Evolutionary conservation across 2,329 filamentous ascomycete genomes (phyloP).

Genomic region (Elsinoe necatrix): DNA sequence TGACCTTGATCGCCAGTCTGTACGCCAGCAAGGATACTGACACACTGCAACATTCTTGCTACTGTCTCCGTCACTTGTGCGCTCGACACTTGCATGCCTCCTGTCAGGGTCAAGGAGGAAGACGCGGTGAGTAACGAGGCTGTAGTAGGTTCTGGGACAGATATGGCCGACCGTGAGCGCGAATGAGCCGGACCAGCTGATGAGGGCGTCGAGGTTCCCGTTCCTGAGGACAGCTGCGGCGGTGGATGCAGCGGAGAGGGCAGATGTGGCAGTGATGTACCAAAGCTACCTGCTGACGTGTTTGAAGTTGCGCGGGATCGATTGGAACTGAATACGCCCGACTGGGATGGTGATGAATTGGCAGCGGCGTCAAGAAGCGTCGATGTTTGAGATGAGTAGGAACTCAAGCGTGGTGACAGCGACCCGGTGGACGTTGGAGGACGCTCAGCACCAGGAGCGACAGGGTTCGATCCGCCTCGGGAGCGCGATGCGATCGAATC

Average conservation of each 20-base stretch:
- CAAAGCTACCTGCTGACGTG: conserved; percentile 50
- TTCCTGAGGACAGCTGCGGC: conserved; percentile 20
- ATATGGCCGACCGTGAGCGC: conserved; percentile 8
- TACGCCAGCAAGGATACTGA: conserved; percentile 77
- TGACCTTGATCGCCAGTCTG: conserved; percentile 65
- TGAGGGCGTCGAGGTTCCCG: conserved; percentile 18
- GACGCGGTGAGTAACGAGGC: conserved; percentile 25
- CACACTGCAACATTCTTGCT: conserved; percentile 90
- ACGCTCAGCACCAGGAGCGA: conserved; percentile 27
- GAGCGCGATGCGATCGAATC: conserved; percentile 23
- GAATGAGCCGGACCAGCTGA: conserved; percentile 19
- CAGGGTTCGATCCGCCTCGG: conserved; percentile 24
- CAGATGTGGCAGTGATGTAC: conserved; percentile 32
- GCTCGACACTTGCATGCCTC: conserved; percentile 24
- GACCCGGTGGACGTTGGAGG: conserved; percentile 64
- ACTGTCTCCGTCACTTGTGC: conserved; percentile 90
- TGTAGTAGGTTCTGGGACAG: conserved; percentile 11
- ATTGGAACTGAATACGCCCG: conserved; percentile 32
- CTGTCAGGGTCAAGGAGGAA: conserved; percentile 34
- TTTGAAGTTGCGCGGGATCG: conserved; percentile 81
- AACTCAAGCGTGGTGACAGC: conserved; percentile 64
- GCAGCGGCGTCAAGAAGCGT: conserved; percentile 61
- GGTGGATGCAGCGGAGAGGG: conserved; percentile 20
- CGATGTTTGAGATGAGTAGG: conserved; percentile 70
- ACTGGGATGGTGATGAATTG: conserved; percentile 31